Base-by-base conservation (phyloP, 2,329 filamentous ascomycete species). In the Sporothrix brunneoviolacea region DNA sequence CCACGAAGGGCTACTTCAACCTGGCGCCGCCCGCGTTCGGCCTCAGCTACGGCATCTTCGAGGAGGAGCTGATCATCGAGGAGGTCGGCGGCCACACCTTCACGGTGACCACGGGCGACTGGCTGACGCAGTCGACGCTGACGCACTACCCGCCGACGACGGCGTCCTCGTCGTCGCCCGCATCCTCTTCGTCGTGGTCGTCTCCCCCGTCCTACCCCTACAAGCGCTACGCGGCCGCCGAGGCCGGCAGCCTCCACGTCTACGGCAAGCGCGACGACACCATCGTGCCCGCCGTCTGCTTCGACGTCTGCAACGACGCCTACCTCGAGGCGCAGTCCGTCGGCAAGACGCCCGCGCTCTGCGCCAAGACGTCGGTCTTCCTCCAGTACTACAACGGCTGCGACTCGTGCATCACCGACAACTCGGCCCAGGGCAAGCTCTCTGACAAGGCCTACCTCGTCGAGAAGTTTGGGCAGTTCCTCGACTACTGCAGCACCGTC, bases 11-110 rank as follows among this genome's bases (percentile, higher is more conserved):
- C 4, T 86, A 85, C 61, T 87, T 82, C 66, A 75, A 86, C 52
- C 70, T 87, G n/a, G 70, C 82, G 50, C 79, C 84, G 0, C 62
- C 69, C 1, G 71, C 71, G 0, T 88, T 87, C 52, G 83, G 82
- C 4, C 67, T 87, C 15, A 76, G 71, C 44, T 83, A 79, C 52
- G 76, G 75, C 37, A 81, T 86, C 16, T 86, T 84, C 54, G 70
- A 72, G 18, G 65, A 71, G 21, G 59, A 74, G 5, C 57, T 68
- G 1, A 58, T 70, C 10, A 58, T 69, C 5, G 65, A 65, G 49
- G 61, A 65, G 2, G 49, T 68, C 7, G 57, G 65, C 24, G 68
- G 67, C 22, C 61, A 64, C 18, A 21, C 19, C 18, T 24, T 65
- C 0, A 79, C 75, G 1, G 65, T 72, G 45, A 71, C 70, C 0